Percentiles rank a stretch among this genome's conserved stretches.
These are phyloP conservation scores for Gyrodon lividus DNA, from an alignment of 768 basidiomycete species.

Conservation along the genomic window DNA sequence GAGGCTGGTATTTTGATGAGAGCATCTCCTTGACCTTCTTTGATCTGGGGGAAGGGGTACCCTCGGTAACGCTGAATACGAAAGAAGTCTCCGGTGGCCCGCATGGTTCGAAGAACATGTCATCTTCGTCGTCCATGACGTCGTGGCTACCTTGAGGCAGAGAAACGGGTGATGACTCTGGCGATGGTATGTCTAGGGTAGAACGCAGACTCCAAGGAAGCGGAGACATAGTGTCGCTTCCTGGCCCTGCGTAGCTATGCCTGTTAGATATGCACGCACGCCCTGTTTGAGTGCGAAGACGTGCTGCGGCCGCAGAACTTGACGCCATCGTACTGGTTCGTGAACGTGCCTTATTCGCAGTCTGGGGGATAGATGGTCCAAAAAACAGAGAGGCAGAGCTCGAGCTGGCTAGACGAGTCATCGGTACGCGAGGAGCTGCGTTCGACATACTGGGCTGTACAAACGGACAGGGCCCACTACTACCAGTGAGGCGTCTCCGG, in stretches of 20 bases:
- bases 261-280: constrained; percentile 44
- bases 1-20: constrained; percentile 68
- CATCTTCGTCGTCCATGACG: constrained; percentile 44
- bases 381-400: constrained; percentile 68
- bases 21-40: constrained; percentile 38
- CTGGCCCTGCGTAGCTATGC: constrained; percentile 65
- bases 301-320: constrained; percentile 11
- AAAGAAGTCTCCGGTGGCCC: constrained; percentile 53
- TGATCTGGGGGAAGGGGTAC: constrained; percentile 55
- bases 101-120: constrained; percentile 51
- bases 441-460: constrained; percentile 28
- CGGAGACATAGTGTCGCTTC: constrained; percentile 29
- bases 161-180: constrained; percentile 48
- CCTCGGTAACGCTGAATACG: constrained; percentile 50
- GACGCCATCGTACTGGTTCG: constrained; percentile 22
- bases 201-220: constrained; percentile 38
- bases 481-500: constrained; percentile 50
- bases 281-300: constrained; percentile 3
- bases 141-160: constrained; percentile 31
- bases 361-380: constrained; percentile 42
- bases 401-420: constrained; percentile 51
- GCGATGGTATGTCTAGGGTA: constrained; percentile 42
- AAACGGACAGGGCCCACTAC: constrained; percentile 31
- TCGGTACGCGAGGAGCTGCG: constrained; percentile 34
- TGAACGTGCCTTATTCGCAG: constrained; percentile 18